Base-by-base conservation (phyloP, 2,329 filamentous ascomycete species). In the Neospermospora avenae region DNA sequence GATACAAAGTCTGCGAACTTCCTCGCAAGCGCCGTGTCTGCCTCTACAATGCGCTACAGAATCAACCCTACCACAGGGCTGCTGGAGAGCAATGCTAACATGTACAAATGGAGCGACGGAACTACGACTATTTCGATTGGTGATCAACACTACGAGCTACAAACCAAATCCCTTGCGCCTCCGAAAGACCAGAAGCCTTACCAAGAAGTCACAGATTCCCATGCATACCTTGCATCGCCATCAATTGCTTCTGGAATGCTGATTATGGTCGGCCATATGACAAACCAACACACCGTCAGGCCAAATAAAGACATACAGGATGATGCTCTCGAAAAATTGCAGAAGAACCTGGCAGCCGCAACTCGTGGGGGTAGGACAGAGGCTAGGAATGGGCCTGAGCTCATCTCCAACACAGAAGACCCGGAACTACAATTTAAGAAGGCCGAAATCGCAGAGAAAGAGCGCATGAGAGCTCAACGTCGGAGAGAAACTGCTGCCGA, bases 81-180 rank as follows among this genome's bases (percentile, higher is more conserved):
- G 63, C 78, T 92, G 13, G 84, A 89, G 71, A 92, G 89, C 70
- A 93, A 93, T 71, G 84, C 90, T 2, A 83, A 87, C 63, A 77
- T 93, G 31, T 84, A 90, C 70, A 83, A 84, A 67, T 93, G 90
- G 90, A 91, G 86, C 63, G 90, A 93, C 70, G 90, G 90, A 28
- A 91, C 87, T 3, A 77, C 90, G 16, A 92, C 89, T 11, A 77
- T 93, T 24, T 84, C 88, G n/a, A 79, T 93, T 24, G 90, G 89
- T 14, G 85, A 84, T 61, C 85, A 87, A 64, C 89, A 93, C 69
- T 93, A 88, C 77, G 88, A 91, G 69, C 81, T 93, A 48, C 81
- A 85, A 63, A 85, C 83, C 68, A 91, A 90, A 74, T 76, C 80
- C 24, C 82, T 92, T 51, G 88, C 88, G 1, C 87, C 88, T 1